A percentile compares a stretch with the other conserved stretches of the same genome.
Conservation (phyloP, 148 eudicot species). For the Pharnaceum exiguum region DNA sequence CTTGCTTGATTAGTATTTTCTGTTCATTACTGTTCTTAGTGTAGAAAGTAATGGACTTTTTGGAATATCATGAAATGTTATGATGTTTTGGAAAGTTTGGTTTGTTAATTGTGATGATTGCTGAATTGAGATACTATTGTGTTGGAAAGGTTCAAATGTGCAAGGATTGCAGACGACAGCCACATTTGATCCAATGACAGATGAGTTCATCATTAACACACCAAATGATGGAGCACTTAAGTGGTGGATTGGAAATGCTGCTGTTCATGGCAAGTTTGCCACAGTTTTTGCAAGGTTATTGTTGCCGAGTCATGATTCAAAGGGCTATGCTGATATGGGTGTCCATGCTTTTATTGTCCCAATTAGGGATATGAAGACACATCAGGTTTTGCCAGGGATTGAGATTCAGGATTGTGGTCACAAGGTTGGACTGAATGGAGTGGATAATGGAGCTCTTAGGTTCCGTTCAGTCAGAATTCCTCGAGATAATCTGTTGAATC, state of each 20-base stretch:
- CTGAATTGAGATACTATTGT: not conserved
- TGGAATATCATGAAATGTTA: too few species aligned
- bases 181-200: conserved; percentile 71
- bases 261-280: conserved; percentile 90
- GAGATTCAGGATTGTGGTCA: conserved; percentile 96
- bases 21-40: too few species aligned
- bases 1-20: too few species aligned
- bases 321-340: conserved; percentile 83
- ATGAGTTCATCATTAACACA: conserved; percentile 80
- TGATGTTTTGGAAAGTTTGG: too few species aligned
- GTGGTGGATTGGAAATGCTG: conserved; percentile 99
- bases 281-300: conserved; percentile 85
- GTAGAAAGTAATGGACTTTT: too few species aligned
- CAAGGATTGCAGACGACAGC: conserved; percentile 89
- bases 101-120: not conserved
- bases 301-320: conserved; percentile 67
- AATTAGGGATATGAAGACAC: conserved; percentile 74
- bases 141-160: conserved; percentile 73
- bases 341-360: conserved; percentile 96
- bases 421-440: conserved; percentile 93
- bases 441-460: conserved; percentile 87
- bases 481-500: conserved; percentile 83
- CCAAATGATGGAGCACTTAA: conserved; percentile 91
- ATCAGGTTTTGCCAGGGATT: conserved; percentile 68
- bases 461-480: conserved; percentile 83